A percentile compares a stretch with the other conserved stretches of the same genome.
Conservation (phyloP, 768 basidiomycete genomes). For the Paxillus involutus region DNA sequence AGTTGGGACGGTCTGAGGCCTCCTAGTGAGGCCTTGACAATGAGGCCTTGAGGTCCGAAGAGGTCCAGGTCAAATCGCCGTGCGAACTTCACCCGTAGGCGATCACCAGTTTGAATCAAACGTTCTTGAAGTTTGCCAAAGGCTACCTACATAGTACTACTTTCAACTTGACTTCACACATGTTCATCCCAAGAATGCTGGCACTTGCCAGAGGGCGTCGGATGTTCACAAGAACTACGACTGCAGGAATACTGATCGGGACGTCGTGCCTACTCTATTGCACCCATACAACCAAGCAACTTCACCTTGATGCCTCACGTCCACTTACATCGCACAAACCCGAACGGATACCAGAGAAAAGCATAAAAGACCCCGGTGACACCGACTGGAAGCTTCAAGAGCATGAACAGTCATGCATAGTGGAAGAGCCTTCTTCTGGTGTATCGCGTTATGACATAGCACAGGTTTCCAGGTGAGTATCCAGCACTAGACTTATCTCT, state of each 20-base stretch:
- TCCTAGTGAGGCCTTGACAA: too few species aligned
- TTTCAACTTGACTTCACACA: too few species aligned
- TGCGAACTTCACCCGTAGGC: too few species aligned
- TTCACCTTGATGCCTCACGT: background rate
- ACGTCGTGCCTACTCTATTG: background rate
- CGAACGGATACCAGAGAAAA: background rate
- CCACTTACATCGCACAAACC: background rate
- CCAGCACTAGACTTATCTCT: too few species aligned
- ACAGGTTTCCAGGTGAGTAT: constrained; percentile 20
- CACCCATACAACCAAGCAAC: background rate
- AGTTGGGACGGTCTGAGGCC: too few species aligned
- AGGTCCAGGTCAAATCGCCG: too few species aligned
- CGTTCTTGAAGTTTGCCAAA: too few species aligned
- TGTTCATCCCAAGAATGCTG: too few species aligned
- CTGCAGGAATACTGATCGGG: background rate
- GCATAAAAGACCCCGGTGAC: background rate
- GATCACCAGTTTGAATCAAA: too few species aligned
- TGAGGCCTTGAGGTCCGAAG: too few species aligned
- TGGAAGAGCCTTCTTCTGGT: constrained; percentile 5
- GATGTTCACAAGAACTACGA: background rate
- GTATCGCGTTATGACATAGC: constrained; percentile 21
- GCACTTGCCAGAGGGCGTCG: too few species aligned
- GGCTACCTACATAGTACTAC: too few species aligned
- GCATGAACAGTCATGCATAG: constrained; percentile 12
- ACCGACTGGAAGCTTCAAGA: background rate